Evolutionary conservation across 179 eudicot species (phyloP), one percentile per base, ranked within the genome.

Genomic region (Vitellaria paradoxa): DNA sequence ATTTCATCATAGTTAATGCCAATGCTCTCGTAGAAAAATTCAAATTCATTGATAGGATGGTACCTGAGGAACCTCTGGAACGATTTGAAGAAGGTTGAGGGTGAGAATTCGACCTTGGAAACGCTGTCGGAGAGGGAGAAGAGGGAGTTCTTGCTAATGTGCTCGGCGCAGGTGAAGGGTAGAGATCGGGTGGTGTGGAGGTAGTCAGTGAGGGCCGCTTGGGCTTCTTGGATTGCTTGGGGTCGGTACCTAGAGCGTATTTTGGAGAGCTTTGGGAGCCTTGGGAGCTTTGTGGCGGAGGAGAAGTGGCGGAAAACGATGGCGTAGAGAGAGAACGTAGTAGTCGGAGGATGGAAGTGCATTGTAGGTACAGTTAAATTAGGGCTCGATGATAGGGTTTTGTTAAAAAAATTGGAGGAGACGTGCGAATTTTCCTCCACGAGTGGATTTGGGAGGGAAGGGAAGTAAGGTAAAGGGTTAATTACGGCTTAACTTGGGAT

Each of bases 1-100:
- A 88, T 72, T 57, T 85, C 76, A 72, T 61, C 46, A 80, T 86
- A 80, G 72, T 81, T 57, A 76, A 91, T 84, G 59, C 97, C 98
- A 81, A 93, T 93, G 68, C 98, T 93, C 65, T 90, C 98, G 72
- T 78, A 93, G 80, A 93, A 90, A 72, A 93, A 91, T n/a, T 82
- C 90, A 75, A 87, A 86, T 81, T 93, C 98, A 69, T 91, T 87
- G 30, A 93, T 82, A 21, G 94, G 98, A 66, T 93, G 78, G 75
- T 90, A 93, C 88, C 93, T 85, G 70, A 93, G 85, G 75, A 86
- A 90, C 76, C 85, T 85, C 62, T 73, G 79, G 21, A 93, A 47
- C 6, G 80, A 85, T 17, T 47, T 77, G 7, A 78, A 53, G 76
- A 90, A 91, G 7, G 76, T 45, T 20, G 81, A 42, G 21, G 81